phyloP scores from a whole-genome alignment of 78 protist species.

The Dictyostelium purpureum region DNA sequence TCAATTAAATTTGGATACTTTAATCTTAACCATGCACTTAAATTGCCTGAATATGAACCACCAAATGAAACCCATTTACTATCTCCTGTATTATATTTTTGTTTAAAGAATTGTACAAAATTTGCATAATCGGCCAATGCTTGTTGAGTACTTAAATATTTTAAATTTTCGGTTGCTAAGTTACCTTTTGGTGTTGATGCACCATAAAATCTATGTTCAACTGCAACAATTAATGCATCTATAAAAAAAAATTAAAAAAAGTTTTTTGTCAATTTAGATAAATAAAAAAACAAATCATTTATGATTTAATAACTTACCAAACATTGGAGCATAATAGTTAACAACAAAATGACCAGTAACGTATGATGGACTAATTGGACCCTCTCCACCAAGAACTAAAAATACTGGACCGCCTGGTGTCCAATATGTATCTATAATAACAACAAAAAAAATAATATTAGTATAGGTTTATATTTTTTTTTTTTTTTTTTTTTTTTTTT shows the following conservation, averaged over 20 bases:
- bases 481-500: no score
- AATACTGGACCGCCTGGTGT: conserved; percentile 55
- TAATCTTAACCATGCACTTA: conserved; percentile 66
- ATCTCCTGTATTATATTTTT: conserved; percentile 6
- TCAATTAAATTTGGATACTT: conserved; percentile 63
- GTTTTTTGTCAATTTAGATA: no score
- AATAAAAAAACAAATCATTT: background rate
- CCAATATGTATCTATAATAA: conserved; percentile 22
- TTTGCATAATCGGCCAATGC: conserved; percentile 86
- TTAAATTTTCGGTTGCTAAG: conserved; percentile 30
- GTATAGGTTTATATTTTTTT: background rate
- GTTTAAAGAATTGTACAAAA: conserved; percentile 22
- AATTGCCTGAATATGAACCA: conserved; percentile 81
- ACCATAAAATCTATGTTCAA: conserved; percentile 83
- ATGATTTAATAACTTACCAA: conserved; percentile 44
- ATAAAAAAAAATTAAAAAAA: background rate
- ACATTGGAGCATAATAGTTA: conserved; percentile 53
- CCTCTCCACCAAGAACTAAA: conserved; percentile 74
- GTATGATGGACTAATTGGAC: conserved; percentile 14
- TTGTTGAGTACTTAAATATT: conserved; percentile 70
- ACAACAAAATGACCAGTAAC: conserved; percentile 73
- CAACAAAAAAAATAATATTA: background rate
- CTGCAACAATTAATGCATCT: conserved; percentile 55
- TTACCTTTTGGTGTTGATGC: conserved; percentile 1
- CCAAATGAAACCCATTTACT: conserved; percentile 77